Evolutionary conservation across 208 protist genomes (phyloP).

Genomic region (Acanthamoeba sp.): DNA sequence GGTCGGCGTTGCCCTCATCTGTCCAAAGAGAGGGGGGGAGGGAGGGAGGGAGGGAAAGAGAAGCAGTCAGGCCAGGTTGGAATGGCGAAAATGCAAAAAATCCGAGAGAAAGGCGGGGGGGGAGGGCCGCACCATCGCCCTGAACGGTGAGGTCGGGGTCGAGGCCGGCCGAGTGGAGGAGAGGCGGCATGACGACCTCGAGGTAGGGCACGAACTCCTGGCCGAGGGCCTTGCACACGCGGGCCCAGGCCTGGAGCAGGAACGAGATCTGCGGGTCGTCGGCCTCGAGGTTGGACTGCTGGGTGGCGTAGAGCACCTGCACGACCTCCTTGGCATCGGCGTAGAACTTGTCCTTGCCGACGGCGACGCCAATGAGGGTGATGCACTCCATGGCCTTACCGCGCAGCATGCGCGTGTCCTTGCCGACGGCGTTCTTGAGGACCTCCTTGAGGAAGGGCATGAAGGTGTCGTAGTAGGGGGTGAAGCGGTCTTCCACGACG

Average conservation of each 20-base stretch:
- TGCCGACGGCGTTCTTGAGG: constrained; percentile 78
- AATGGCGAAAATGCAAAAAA: not conserved
- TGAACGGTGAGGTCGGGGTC: constrained; percentile 82
- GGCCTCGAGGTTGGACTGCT: constrained; percentile 76
- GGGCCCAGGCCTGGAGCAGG: constrained; percentile 88
- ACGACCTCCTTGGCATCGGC: constrained; percentile 86
- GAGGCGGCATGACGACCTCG: constrained; percentile 58
- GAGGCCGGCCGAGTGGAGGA: constrained; percentile 79
- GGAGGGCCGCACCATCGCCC: not conserved
- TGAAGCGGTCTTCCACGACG: constrained; percentile 85
- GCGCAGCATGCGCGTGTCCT: constrained; percentile 85
- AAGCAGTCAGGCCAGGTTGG: too few relatives aligned
- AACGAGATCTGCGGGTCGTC: constrained; percentile 92
- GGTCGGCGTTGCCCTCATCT: constrained; percentile 49
- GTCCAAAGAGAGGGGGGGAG: not conserved
- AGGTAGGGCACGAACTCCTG: constrained; percentile 92
- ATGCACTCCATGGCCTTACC: constrained; percentile 94
- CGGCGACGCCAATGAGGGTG: constrained; percentile 90
- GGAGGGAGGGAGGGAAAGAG: too few relatives aligned
- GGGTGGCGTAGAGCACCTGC: constrained; percentile 61
- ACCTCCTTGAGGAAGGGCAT: constrained; percentile 91
- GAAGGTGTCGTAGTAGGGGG: constrained; percentile 90
- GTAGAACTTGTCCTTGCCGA: constrained; percentile 91
- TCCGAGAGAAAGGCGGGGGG: not conserved
- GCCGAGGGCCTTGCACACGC: constrained; percentile 90